Conservation (phyloP, 1,284 basidiomycete genomes). For the Caloboletus firmus region DNA sequence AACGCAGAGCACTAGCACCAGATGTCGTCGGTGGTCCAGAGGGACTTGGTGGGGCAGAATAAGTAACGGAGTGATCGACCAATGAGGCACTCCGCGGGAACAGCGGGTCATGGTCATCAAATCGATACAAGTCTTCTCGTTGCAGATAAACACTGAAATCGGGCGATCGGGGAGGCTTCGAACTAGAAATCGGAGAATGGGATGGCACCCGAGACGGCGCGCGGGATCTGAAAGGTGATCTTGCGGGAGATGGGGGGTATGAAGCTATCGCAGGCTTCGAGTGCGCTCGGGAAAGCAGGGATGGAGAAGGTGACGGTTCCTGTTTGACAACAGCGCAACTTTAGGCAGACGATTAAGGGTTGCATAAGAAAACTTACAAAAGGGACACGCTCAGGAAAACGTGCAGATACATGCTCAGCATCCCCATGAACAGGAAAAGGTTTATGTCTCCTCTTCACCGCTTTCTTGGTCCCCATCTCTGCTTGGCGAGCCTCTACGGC, state of each 20-base stretch:
- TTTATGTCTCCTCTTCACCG: constrained; percentile 28
- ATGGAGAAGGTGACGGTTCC: constrained; percentile 5
- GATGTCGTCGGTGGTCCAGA: constrained; percentile 22
- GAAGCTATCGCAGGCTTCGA: constrained; percentile 14
- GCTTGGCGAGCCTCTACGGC: constrained; percentile 11
- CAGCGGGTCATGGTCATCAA: constrained; percentile 6
- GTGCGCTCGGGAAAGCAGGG: constrained; percentile 5
- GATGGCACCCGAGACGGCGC: constrained; percentile 10
- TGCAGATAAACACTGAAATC: constrained; percentile 15
- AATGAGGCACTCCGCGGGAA: constrained; percentile 8
- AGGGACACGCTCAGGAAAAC: background rate
- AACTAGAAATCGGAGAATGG: constrained; percentile 6
- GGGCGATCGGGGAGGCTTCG: constrained; percentile 6
- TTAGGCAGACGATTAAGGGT: background rate
- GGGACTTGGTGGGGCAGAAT: constrained; percentile 19
- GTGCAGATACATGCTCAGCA: background rate
- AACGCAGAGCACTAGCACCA: constrained; percentile 17
- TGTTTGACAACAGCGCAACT: constrained; percentile 3
- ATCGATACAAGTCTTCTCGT: constrained; percentile 15
- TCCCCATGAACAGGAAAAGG: constrained; percentile 33
- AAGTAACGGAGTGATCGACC: background rate
- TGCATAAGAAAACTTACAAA: constrained; percentile 13
- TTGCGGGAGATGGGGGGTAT: constrained; percentile 1
- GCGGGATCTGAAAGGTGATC: background rate
- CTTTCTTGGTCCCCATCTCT: constrained; percentile 9